Evolutionary conservation across 78 protist genomes (phyloP), one percentile per base, ranked within the genome.

Genomic region (Dictyostelium intermedium): DNA sequence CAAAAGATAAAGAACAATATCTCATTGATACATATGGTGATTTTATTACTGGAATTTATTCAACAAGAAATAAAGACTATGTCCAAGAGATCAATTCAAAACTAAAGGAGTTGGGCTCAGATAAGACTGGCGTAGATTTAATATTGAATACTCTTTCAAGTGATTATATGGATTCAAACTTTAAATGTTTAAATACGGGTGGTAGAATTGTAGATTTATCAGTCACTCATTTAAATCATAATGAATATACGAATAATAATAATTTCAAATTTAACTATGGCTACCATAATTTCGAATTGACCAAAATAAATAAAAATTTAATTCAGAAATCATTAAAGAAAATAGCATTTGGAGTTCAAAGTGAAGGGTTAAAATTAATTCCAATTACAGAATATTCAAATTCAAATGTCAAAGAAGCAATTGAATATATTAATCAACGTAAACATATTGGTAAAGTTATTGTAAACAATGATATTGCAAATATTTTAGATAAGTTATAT

Each of bases 141-240:
- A 23, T 82, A 61, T 35, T 82, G 7, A 82, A 61, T 82, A 82
- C 87, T 8, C 37, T 61, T 9, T 61, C 87, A 35, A 32, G 25
- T 35, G 76, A 35, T 5, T 53, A 20, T 18, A 35, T 20, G 25
- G 60, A 53, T 23, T 45, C 63, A 39, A 77, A 84, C 27, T 87
- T 87, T 27, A 35, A 53, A 25, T 23, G 73, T 27, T 47, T 87
- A n/a, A 13, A 78, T 27, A 53, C 14, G 60, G 27, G 32, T 61
- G 93, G 93, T 18, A 77, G 69, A 60, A 35, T 87, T 1, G 80
- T 87, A 39, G 93, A 87, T 78, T 32, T 87, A 41, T 53, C 92
- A 16, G 61, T 34, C 30, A 14, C 70, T 5, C 69, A 87, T 41
- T 25, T 78, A 18, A 7, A 32, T 18, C 30, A 78, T 10, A 34